Evolutionary conservation across 2,329 filamentous ascomycete species (phyloP), one percentile per base, ranked within the genome.

Genomic region (Aspergillus sp.): DNA sequence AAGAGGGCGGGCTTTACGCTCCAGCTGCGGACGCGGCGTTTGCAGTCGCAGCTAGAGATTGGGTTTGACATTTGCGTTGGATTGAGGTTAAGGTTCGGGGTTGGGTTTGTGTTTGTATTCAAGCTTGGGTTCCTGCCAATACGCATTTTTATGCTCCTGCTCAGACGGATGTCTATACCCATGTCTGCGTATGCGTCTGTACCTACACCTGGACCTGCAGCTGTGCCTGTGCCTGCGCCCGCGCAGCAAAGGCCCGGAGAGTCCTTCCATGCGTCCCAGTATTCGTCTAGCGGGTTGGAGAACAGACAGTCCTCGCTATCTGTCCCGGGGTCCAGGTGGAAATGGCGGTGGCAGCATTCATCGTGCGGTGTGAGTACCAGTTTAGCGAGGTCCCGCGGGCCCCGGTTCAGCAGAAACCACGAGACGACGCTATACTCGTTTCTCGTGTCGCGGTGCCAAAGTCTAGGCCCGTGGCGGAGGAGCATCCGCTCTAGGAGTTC

Each of bases 401-500:
- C 54, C 44, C 70, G 68, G 37, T 64, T 62, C 8, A 70, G 60
- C 1, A 70, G 57, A 42, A 70, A 70, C 68, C 68, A 70, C 7
- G 64, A 68, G 9, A 68, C 65, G 19, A 68, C 54, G 56, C 66
- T 68, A 37, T 66, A 64, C 45, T 68, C 66, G 34, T 68, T 66
- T 27, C 63, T 64, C 9, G 63, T 60, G 49, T 68, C 66, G 17
- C 66, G 65, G 24, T 66, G 58, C 61, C 66, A 69, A 44, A 65
- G 63, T 47, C 62, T 68, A 3, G 68, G 68, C 1, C 68, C 64
- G 30, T 70, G 68, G n/a, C 63, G 61, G 17, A 70, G 67, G 40
- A 70, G 66, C 59, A 70, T 68, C 2, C 64, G 65, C 37, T 69
- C 68, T 45, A 65, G 59, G n/a, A 68, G 65, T 56, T 68, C 66